Conservation (phyloP, 108 stramenopile species). For the Cyclotella kingstonii region DNA sequence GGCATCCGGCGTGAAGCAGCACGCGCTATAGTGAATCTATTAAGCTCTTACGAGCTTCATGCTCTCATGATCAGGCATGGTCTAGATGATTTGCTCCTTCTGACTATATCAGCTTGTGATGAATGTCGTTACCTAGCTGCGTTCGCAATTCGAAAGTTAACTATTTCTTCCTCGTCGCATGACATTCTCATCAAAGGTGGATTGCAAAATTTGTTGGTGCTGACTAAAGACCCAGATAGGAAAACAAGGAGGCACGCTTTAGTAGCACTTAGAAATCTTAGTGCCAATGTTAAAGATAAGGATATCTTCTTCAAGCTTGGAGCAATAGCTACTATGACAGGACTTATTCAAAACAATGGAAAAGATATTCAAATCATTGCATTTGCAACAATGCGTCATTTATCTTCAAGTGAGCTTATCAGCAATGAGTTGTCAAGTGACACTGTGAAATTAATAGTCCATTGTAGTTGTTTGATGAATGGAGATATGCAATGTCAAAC, state of each 20-base stretch:
- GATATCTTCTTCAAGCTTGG: slow-evolving; percentile 61
- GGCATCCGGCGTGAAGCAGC: slow-evolving; percentile 79
- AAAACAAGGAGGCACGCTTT: slow-evolving; percentile 71
- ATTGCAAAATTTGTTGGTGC: slow-evolving; percentile 52
- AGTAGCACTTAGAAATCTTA: slow-evolving; percentile 67
- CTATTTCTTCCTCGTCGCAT: slow-evolving; percentile 56
- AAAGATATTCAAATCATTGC: slow-evolving; percentile 66
- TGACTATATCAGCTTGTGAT: slow-evolving; percentile 50
- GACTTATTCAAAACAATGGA: slow-evolving; percentile 47
- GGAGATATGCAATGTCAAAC: slow-evolving; percentile 72
- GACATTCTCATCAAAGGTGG: slow-evolving; percentile 47
- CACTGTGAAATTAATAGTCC: slow-evolving; percentile 52
- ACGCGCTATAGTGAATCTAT: slow-evolving; percentile 69
- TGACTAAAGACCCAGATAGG: slow-evolving; percentile 52
- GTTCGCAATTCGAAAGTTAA: slow-evolving; percentile 69
- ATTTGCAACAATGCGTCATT: slow-evolving; percentile 66
- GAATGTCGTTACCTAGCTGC: slow-evolving; percentile 80
- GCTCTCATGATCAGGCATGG: slow-evolving; percentile 56
- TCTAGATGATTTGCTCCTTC: slow-evolving; percentile 52
- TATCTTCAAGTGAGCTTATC: slow-evolving; percentile 55
- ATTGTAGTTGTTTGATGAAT: slow-evolving; percentile 55
- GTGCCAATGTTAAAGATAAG: slow-evolving; percentile 66
- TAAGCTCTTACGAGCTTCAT: slow-evolving; percentile 64
- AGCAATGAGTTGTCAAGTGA: slow-evolving; percentile 51
- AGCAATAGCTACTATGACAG: slow-evolving; percentile 53